Evolutionary conservation across 306 rosid genomes (phyloP).

Genomic region (Rosa rugosa): DNA sequence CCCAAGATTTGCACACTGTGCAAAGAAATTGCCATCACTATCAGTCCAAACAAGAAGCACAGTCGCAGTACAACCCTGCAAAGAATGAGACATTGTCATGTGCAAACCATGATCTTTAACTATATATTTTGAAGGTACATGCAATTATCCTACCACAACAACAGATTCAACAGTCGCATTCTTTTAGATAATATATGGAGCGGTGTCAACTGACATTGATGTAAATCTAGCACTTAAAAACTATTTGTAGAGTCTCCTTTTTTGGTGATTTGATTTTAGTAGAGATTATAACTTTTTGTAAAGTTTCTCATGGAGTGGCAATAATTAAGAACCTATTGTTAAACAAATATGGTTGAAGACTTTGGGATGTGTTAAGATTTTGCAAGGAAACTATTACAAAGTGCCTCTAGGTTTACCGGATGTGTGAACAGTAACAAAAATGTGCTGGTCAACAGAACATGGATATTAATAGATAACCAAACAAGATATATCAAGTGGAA

Average conservation of each 20-base stretch:
- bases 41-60: constrained; percentile 90
- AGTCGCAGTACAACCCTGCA: constrained; percentile 98
- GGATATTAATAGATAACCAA: constrained; percentile 5
- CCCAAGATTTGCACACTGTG: constrained; percentile 97
- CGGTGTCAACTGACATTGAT: neutral
- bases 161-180: neutral
- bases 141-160: constrained; percentile 5
- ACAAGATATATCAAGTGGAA: constrained; percentile 6
- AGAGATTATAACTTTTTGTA: neutral
- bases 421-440: neutral
- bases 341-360: neutral
- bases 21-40: constrained; percentile 56
- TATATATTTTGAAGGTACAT: neutral
- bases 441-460: neutral
- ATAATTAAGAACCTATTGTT: neutral
- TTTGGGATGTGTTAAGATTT: neutral
- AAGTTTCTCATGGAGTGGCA: neutral
- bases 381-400: neutral
- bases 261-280: neutral
- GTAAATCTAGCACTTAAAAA: neutral
- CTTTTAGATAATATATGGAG: neutral
- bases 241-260: neutral
- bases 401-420: neutral
- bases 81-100: constrained; percentile 26
- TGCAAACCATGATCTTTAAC: constrained; percentile 6